Evolutionary conservation across 129 eudicot genomes (phyloP).

Genomic region (Sambucus nigra): DNA sequence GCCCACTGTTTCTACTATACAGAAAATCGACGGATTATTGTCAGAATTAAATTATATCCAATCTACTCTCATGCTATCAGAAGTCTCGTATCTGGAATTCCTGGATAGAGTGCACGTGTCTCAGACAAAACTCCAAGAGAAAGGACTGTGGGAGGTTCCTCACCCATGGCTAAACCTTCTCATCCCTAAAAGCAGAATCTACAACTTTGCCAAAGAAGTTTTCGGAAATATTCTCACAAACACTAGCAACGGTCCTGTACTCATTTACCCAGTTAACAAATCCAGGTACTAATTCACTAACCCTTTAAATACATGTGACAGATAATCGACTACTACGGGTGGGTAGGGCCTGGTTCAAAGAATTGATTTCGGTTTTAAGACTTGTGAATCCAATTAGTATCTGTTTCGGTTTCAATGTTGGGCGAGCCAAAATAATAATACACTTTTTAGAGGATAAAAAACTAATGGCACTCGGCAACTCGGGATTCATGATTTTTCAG

Average conservation of each 20-base stretch:
- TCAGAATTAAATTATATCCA: slow-evolving; percentile 50
- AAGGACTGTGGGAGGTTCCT: slow-evolving; percentile 88
- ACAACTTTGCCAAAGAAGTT: slow-evolving; percentile 55
- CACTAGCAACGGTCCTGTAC: slow-evolving; percentile 87
- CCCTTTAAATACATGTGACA: too few species aligned
- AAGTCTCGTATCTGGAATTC: slow-evolving; percentile 74
- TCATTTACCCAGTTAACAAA: slow-evolving; percentile 90
- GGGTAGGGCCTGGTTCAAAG: too few species aligned
- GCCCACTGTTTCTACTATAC: slow-evolving; percentile 22
- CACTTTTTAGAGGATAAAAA: too few species aligned
- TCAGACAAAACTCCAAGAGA: slow-evolving; percentile 62
- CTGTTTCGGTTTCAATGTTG: too few species aligned
- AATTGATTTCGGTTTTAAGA: too few species aligned
- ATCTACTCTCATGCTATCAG: slow-evolving; percentile 66
- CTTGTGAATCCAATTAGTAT: too few species aligned
- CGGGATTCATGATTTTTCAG: too few species aligned
- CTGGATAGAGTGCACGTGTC: slow-evolving; percentile 81
- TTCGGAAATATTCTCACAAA: slow-evolving; percentile 88
- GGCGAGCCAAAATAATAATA: too few species aligned
- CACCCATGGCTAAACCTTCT: slow-evolving; percentile 98
- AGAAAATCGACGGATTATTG: slow-evolving; percentile 55
- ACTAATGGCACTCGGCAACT: too few species aligned
- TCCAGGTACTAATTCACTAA: slow-evolving; percentile 60
- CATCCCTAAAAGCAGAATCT: slow-evolving; percentile 63
- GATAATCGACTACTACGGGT: too few species aligned